Conservation (phyloP, 1,284 basidiomycete genomes). For the Xerocomus amazonicus region DNA sequence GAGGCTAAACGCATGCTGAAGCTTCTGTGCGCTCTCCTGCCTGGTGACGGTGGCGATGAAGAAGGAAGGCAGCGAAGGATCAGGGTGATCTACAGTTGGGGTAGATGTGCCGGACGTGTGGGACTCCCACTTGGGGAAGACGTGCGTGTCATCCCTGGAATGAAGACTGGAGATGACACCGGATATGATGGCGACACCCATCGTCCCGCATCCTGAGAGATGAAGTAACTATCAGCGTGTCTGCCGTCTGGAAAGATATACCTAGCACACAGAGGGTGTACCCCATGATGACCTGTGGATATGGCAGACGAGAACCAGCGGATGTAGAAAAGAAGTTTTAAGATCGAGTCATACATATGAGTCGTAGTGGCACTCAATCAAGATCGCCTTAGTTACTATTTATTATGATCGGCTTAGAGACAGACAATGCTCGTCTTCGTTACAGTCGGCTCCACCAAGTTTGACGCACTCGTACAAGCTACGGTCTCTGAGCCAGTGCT, state of each 20-base stretch:
- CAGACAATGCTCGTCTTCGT: slow-evolving; percentile 64
- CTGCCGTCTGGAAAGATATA: slow-evolving; percentile 9
- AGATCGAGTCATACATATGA: slow-evolving; percentile 18
- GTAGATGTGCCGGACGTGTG: slow-evolving; percentile 84
- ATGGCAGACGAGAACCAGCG: too few species aligned
- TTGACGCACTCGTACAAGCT: slow-evolving; percentile 70
- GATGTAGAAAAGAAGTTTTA: not conserved
- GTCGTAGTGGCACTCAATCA: not conserved
- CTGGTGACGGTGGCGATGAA: slow-evolving; percentile 91
- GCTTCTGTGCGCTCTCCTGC: slow-evolving; percentile 70
- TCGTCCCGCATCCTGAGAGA: slow-evolving; percentile 89
- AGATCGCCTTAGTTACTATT: too few species aligned
- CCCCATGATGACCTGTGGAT: slow-evolving; percentile 30
- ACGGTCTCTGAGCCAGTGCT: slow-evolving; percentile 59
- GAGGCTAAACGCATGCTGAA: slow-evolving; percentile 61
- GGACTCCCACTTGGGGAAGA: slow-evolving; percentile 66
- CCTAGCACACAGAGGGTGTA: slow-evolving; percentile 43
- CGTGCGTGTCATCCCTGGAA: slow-evolving; percentile 37
- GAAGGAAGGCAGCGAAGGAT: slow-evolving; percentile 69
- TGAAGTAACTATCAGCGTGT: slow-evolving; percentile 5
- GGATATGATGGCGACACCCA: slow-evolving; percentile 95
- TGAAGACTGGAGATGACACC: slow-evolving; percentile 80
- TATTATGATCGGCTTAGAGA: not conserved
- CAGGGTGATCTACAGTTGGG: slow-evolving; percentile 51
- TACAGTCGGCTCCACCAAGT: slow-evolving; percentile 90